These are phyloP conservation scores for Aspergillus persii DNA, from an alignment of 2,329 filamentous ascomycete genomes.

Conservation along the genomic window DNA sequence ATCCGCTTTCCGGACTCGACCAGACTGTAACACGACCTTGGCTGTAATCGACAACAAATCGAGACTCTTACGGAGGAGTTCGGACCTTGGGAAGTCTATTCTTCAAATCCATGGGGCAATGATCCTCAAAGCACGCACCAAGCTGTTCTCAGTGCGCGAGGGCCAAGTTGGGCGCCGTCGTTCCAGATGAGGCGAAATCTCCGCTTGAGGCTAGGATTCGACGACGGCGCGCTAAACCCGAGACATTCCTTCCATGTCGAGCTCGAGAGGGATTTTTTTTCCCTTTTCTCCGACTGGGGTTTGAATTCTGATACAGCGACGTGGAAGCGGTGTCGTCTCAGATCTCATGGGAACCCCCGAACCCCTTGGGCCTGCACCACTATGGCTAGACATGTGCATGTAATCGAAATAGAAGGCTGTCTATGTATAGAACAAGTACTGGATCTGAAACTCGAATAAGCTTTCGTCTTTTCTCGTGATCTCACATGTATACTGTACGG, in stretches of 20 bases:
- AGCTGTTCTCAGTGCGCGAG: slow-evolving; percentile 6
- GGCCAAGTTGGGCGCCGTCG: slow-evolving; percentile 1
- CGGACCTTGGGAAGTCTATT: slow-evolving; percentile 17
- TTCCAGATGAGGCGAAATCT: slow-evolving; percentile 23
- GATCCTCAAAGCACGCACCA: slow-evolving; percentile 12
- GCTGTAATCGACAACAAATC: slow-evolving; percentile 1
- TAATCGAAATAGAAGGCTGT: neutral
- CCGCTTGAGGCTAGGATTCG: slow-evolving; percentile 19
- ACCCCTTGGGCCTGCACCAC: neutral
- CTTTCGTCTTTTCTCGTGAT: neutral
- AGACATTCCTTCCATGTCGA: slow-evolving; percentile 4
- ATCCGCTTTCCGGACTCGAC: neutral
- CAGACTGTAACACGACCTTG: neutral
- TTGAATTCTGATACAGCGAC: neutral
- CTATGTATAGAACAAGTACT: neutral
- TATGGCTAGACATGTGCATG: neutral
- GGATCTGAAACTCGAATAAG: neutral
- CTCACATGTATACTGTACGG: neutral
- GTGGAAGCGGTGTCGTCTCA: neutral
- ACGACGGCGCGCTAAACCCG: slow-evolving; percentile 12
- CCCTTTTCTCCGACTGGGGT: neutral
- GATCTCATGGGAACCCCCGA: neutral
- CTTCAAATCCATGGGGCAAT: slow-evolving; percentile 3
- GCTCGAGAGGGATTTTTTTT: neutral
- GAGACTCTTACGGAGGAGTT: slow-evolving; percentile 4